Base-by-base conservation (phyloP, 2,329 filamentous ascomycete genomes). In the Chrysoporthe deuterocubensis region DNA sequence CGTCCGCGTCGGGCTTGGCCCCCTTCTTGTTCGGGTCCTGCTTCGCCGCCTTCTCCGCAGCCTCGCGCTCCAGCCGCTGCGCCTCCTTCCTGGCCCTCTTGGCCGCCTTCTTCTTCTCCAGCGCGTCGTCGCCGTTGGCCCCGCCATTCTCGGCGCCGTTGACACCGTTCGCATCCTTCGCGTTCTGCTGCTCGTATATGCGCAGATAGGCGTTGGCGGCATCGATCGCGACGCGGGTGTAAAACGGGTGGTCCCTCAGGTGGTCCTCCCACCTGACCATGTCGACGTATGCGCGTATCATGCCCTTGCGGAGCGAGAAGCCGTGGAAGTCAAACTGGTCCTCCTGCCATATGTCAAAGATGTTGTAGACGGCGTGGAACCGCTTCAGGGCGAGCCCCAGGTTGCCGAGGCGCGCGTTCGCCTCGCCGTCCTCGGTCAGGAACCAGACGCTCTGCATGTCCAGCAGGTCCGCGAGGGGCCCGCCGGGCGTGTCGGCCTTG, bases 401-500 rank as follows among this genome's bases (percentile, higher is more conserved):
- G 73, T 97, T 94, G 71, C 90, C 90, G 77, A 94, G 91, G 62
- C 96, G 90, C 67, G 92, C 84, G 78, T 94, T 94, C 3, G 95
- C 90, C 81, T 97, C 92, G 66, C 93, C 96, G 76, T 99, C 96
- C 80, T 99, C 96, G 5, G 93, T 96, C 75, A 99, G 82, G 78
- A 90, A 99, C 96, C 96, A 99, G 73, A 98, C 89, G 77, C 94
- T 97, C 81, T 99, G 96, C 96, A 99, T 99, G 74, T 99, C 96
- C 72, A 96, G 87, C 46, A 99, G 87, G 78, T 99, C 96, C 60
- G 91, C 92, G 52, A 99, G 83, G 4, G 96, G 92, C 1, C 96
- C 96, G 6, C 93, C 94, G 14, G 91, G 87, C 4, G 93, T 92
- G 75, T 99, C 96, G 64, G 94, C 94, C 65, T 95, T 87, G 0